Evolutionary conservation across 2,329 filamentous ascomycete genomes (phyloP), one percentile per base, ranked within the genome.

Genomic region (Fusarium sp.): DNA sequence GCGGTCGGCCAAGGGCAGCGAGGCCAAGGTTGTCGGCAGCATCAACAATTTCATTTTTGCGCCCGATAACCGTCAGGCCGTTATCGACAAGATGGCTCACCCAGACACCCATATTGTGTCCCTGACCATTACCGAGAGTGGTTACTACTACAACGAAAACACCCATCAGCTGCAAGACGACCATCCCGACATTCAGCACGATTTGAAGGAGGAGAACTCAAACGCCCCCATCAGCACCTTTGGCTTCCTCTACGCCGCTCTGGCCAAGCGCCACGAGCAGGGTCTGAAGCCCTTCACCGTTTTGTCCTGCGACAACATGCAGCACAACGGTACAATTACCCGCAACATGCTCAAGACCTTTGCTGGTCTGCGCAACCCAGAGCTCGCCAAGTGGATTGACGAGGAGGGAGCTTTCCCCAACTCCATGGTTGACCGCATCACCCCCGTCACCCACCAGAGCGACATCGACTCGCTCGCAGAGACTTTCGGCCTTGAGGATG

Each of bases 101-200:
- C 83, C 85, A 0, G 86, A 88, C 76, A 89, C 87, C 14, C 85
- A 84, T 77, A 89, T 89, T 69, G 87, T 89, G 35, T 89, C 87
- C 18, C 78, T 89, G 79, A 89, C 87, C 77, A 89, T 89, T 78
- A 89, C 87, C 50, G 87, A 89, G 82, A 87, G 85, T 76, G 87
- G 87, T 71, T 89, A 89, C 85, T 89, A 87, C 82, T 88, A 88
- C 83, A 88, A 89, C 78, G 87, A 89, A 78, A 88, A 89, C 83
- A 86, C 87, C n/a, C 87, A 89, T 82, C 80, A 88, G 81, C 82
- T 89, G 67, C 80, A 85, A 71, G 78, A 79, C 39, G 83, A 88
- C 50, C 82, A 88, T 78, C 81, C 86, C 10, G 86, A 88, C 74
- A 88, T 89, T 61, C 82, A 84, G 75, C 82, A 81, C 75, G 87